These are phyloP conservation scores for Yamadazyma sp. DNA, from an alignment of 805 yeast species.

Conservation along the genomic window DNA sequence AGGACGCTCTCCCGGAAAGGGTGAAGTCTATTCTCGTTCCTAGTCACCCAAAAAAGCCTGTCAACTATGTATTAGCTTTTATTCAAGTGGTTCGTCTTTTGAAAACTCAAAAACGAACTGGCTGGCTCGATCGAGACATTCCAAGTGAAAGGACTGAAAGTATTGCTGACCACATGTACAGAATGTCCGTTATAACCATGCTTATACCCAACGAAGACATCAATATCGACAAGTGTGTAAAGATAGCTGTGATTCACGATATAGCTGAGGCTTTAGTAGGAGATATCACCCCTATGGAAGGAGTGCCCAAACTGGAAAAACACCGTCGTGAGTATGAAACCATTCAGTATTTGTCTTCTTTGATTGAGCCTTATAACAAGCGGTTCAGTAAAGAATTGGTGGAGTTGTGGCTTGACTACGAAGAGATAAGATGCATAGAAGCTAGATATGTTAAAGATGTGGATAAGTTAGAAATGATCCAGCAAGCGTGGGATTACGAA, in stretches of 20 bases:
- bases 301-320: constrained; percentile 72
- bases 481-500: constrained; percentile 85
- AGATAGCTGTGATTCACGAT: constrained; percentile 88
- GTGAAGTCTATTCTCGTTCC: constrained; percentile 39
- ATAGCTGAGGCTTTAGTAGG: constrained; percentile 94
- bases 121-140: constrained; percentile 77
- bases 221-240: constrained; percentile 68
- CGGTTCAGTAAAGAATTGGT: constrained; percentile 61
- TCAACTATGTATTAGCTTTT: constrained; percentile 56
- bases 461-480: constrained; percentile 84
- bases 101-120: constrained; percentile 84
- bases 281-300: constrained; percentile 81
- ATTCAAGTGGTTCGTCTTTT: constrained; percentile 67
- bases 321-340: constrained; percentile 78
- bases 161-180: constrained; percentile 93
- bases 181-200: constrained; percentile 85
- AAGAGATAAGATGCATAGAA: constrained; percentile 74
- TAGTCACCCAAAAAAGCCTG: constrained; percentile 17
- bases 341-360: constrained; percentile 59
- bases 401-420: constrained; percentile 86
- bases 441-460: constrained; percentile 91
- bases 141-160: constrained; percentile 58
- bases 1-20: constrained; percentile 50
- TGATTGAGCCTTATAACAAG: constrained; percentile 65
- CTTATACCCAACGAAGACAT: constrained; percentile 55